A percentile compares a stretch with the other conserved stretches of the same genome.
phyloP scores from a whole-genome alignment of 2,329 filamentous ascomycete species.

The Geosmithia morbida region DNA sequence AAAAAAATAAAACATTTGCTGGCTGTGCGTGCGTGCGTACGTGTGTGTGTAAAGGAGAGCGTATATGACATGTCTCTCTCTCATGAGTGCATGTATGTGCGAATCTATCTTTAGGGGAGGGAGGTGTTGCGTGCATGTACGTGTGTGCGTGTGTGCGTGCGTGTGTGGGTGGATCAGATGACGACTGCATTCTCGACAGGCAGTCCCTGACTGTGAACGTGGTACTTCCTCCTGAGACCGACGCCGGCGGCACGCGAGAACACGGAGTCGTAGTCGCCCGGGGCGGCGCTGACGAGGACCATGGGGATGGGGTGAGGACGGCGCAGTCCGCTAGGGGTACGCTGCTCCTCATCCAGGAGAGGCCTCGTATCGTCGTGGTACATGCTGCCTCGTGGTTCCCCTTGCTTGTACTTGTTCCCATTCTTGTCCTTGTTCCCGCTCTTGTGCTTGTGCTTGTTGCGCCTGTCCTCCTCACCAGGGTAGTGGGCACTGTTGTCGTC shows the following conservation, averaged over 20 bases:
- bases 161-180: conserved; percentile 9
- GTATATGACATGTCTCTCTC: too few relatives aligned
- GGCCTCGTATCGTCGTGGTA: conserved; percentile 33
- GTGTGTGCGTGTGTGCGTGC: too few relatives aligned
- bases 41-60: not conserved
- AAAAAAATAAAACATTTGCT: not conserved
- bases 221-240: conserved; percentile 65
- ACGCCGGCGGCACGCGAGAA: conserved; percentile 51
- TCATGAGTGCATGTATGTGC: not conserved
- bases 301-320: conserved; percentile 63
- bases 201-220: conserved; percentile 67
- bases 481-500: too few relatives aligned
- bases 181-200: conserved; percentile 69
- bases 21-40: not conserved
- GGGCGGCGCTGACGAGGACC: conserved; percentile 66
- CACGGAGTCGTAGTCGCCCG: conserved; percentile 37
- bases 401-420: too few relatives aligned
- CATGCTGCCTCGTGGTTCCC: too few relatives aligned
- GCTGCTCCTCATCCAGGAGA: conserved; percentile 60
- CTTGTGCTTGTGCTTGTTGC: too few relatives aligned
- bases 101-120: too few relatives aligned
- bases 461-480: conserved; percentile 8
- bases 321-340: conserved; percentile 52
- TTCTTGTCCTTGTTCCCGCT: too few relatives aligned
- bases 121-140: too few relatives aligned